Percentiles rank a stretch among this genome's conserved stretches.
Evolutionary conservation across 1,284 basidiomycete species (phyloP).

Genomic region (Phlebopus sp.): DNA sequence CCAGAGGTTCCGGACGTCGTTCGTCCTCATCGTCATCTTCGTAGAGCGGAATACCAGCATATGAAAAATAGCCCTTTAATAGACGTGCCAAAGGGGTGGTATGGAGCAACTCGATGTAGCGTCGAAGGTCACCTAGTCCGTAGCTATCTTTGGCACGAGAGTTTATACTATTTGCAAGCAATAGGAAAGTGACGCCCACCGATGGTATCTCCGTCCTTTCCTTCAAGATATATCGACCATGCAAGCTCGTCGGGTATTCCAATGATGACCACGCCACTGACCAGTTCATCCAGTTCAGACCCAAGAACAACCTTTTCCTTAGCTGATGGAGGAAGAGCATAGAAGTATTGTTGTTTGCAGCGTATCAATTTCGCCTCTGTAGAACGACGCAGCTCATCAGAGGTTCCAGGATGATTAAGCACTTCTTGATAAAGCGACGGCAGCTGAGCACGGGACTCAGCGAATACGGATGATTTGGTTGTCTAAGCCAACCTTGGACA

Average conservation of each 20-base stretch:
- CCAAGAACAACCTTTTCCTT: constrained; percentile 49
- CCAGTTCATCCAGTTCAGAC: constrained; percentile 65
- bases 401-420: constrained; percentile 71
- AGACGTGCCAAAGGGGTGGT: constrained; percentile 52
- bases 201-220: constrained; percentile 66
- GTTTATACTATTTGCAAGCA: neutral
- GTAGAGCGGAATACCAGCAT: constrained; percentile 50
- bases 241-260: constrained; percentile 74
- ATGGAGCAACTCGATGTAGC: constrained; percentile 74
- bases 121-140: constrained; percentile 57
- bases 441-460: constrained; percentile 42
- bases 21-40: constrained; percentile 43
- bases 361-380: constrained; percentile 72
- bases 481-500: constrained; percentile 50
- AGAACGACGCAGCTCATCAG: constrained; percentile 66
- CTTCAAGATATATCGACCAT: constrained; percentile 80
- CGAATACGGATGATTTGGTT: neutral
- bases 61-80: constrained; percentile 68
- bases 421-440: constrained; percentile 71
- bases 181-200: constrained; percentile 43
- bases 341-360: constrained; percentile 57
- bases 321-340: constrained; percentile 48
- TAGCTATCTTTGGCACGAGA: constrained; percentile 53
- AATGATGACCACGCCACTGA: constrained; percentile 72
- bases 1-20: constrained; percentile 31